Percentiles rank a stretch among this genome's conserved stretches.
phyloP scores from a whole-genome alignment of 495 filamentous ascomycete species.

The Trichocladium antarcticum region DNA sequence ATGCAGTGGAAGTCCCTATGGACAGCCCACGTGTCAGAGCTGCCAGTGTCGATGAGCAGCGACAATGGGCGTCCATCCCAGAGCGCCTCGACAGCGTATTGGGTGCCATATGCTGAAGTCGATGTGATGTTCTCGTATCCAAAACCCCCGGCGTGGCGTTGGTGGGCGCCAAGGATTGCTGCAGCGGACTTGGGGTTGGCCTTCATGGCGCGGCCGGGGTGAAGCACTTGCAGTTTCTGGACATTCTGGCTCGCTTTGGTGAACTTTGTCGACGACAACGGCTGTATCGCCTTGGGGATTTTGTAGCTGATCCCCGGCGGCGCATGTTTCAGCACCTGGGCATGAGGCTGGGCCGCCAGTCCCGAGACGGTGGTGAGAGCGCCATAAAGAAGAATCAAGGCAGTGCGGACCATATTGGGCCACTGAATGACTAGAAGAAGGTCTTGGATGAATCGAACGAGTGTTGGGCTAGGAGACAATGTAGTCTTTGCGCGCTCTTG shows the following conservation, averaged over 20 bases:
- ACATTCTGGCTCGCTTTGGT: slow-evolving; percentile 5
- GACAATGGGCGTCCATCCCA: slow-evolving; percentile 21
- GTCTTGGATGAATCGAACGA: not conserved
- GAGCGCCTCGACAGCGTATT: slow-evolving; percentile 28
- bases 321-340: slow-evolving; percentile 4
- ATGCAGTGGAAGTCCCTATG: slow-evolving; percentile 20
- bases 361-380: not conserved
- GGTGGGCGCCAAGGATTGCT: slow-evolving; percentile 25
- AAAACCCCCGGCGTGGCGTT: slow-evolving; percentile 19
- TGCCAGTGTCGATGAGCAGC: slow-evolving; percentile 53
- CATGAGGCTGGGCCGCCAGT: not conserved
- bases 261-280: not conserved
- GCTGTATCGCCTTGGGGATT: slow-evolving; percentile 8
- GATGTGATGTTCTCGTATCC: slow-evolving; percentile 33
- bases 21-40: slow-evolving; percentile 49
- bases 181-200: slow-evolving; percentile 22
- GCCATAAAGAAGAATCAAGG: not conserved
- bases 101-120: slow-evolving; percentile 28
- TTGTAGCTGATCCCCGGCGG: slow-evolving; percentile 19
- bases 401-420: not conserved
- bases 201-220: not conserved
- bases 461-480: too few species aligned
- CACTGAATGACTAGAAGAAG: too few species aligned
- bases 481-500: too few species aligned
- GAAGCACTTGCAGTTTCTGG: slow-evolving; percentile 15